Base-by-base conservation (phyloP, 1,139 yeast species). In the Zygoascus sp. region DNA sequence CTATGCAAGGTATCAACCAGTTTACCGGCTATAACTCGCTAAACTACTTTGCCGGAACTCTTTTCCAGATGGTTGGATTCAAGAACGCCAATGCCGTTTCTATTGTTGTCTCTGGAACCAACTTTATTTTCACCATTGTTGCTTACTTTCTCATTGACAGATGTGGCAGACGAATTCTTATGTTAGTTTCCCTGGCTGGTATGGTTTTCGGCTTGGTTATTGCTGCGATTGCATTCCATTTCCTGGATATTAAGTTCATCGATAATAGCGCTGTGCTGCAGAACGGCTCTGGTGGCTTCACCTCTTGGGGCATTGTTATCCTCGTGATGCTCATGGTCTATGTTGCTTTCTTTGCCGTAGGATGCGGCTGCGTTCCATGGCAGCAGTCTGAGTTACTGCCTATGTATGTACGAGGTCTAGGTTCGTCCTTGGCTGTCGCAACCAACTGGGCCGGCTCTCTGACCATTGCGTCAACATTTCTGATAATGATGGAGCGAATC, bases 361-460 rank as follows among this genome's bases (percentile, higher is more conserved):
- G 97, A 58, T 86, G 89, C 57, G 98, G 98, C 67, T 88, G 90
- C 63, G 90, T 88, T 51, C 97, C 98, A 44, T 90, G 98, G 98
- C 96, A 92, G 60, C 97, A 95, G 62, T 86, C 92, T 46, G 98
- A 90, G 67, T 72, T 89, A 59, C 88, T 90, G 71, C 92, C 97
- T 22, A 95, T 89, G 73, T 79, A 81, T 55, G 97, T 90, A 34
- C 80, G 98, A 64, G 94, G 96, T 47, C 76, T 88, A 39, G 98
- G 97, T 50, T 83, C 89, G 2, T 85, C 95, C 56, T 83, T 80
- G 59, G 90, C 97, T 2, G 86, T 97, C n/a, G 88, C 90, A 23
- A 82, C 92, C 40, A 92, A 92, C 71, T 92, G 98, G 98, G 80
- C 89, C 11, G 97, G 97, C 45, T 88, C 96, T 23, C 73, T 92